A percentile compares a stretch with the other conserved stretches of the same genome.
These are phyloP conservation scores for Vanrija sp. DNA, from an alignment of 1,284 basidiomycete genomes.

Conservation along the genomic window DNA sequence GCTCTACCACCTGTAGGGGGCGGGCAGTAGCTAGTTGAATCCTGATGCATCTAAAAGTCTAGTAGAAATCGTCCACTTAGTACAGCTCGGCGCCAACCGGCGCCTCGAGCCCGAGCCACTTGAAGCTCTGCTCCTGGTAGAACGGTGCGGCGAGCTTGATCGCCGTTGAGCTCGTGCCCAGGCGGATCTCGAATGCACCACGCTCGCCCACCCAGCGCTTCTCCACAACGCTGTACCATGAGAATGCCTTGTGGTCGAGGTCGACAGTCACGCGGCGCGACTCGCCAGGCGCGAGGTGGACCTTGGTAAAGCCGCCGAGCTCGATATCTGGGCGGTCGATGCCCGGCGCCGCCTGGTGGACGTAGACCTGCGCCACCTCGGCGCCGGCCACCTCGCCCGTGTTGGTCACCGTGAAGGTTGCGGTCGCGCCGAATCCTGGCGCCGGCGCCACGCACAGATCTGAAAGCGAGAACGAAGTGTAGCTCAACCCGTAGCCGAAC, in stretches of 20 bases:
- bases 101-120: no score
- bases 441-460: constrained; percentile 3
- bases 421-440: constrained; percentile 14
- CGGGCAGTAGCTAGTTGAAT: no score
- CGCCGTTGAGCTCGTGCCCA: constrained; percentile 15
- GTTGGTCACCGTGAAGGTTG: constrained; percentile 31
- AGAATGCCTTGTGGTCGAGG: constrained; percentile 40
- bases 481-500: constrained; percentile 55
- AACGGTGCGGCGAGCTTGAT: no score
- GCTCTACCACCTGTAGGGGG: no score
- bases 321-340: constrained; percentile 23
- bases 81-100: no score
- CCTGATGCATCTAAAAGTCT: no score
- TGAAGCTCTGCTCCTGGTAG: no score
- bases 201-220: constrained; percentile 52
- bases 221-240: constrained; percentile 52
- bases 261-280: constrained; percentile 28
- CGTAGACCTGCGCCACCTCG: constrained; percentile 52
- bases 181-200: constrained; percentile 51
- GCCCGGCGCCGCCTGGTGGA: constrained; percentile 47
- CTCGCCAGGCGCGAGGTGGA: constrained; percentile 34
- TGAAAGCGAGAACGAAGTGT: constrained; percentile 54
- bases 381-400: constrained; percentile 27
- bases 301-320: constrained; percentile 43
- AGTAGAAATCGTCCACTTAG: no score